Evolutionary conservation across 208 protist genomes (phyloP).

Genomic region (Porcisia hertigi): DNA sequence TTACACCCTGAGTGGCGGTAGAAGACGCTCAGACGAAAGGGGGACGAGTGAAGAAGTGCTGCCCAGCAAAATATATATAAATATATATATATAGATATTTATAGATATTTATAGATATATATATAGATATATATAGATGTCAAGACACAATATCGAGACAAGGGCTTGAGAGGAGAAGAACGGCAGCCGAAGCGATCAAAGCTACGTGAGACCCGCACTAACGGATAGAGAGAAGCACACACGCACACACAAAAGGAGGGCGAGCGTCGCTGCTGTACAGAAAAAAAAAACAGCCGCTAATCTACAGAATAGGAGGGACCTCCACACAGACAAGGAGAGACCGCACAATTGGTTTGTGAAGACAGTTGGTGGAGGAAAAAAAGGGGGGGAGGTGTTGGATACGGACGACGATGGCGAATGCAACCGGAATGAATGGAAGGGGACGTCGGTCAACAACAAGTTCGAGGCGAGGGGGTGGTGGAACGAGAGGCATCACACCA

Average conservation of each 20-base stretch:
- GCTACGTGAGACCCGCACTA: background rate
- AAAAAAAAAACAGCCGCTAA: constrained; percentile 13
- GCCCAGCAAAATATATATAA: no score
- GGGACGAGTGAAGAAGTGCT: no score
- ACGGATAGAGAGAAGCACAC: background rate
- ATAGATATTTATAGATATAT: no score
- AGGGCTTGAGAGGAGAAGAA: background rate
- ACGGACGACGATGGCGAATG: background rate
- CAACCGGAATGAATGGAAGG: constrained; percentile 4
- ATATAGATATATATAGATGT: no score
- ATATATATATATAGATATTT: no score
- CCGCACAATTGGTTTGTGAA: background rate
- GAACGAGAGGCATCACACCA: background rate
- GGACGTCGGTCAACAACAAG: background rate
- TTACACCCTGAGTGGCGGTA: background rate
- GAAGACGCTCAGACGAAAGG: no score
- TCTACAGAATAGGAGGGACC: background rate
- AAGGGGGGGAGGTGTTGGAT: background rate
- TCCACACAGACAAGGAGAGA: background rate
- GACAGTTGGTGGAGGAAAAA: background rate
- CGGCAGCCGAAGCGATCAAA: background rate
- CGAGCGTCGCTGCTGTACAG: background rate
- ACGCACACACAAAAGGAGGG: background rate
- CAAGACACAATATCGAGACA: no score
- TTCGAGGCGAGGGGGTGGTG: background rate